Percentiles rank a stretch among this genome's conserved stretches.
Conservation (phyloP, 768 basidiomycete species). For the Suillus alpinus region DNA sequence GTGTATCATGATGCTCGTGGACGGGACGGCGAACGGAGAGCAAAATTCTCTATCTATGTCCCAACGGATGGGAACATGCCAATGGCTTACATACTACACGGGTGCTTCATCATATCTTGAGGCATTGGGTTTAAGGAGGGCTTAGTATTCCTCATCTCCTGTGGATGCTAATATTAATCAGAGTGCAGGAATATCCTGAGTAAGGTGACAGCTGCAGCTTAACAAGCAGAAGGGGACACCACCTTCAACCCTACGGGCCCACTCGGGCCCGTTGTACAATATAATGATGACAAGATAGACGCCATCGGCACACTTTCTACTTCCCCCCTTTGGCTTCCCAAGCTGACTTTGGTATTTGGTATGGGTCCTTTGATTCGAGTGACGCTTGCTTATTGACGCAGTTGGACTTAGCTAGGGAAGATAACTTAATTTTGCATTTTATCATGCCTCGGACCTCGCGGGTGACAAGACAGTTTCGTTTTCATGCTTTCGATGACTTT, state of each 20-base stretch:
- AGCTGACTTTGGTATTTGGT: not conserved
- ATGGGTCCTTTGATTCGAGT: not conserved
- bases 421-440: not conserved
- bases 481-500: not conserved
- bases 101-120: not conserved
- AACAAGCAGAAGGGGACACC: no score
- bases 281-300: constrained; percentile 7
- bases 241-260: not conserved
- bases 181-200: not conserved
- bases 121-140: not conserved
- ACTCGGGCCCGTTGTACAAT: constrained; percentile 24
- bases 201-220: not conserved
- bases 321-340: not conserved
- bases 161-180: not conserved
- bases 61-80: not conserved
- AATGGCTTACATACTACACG: not conserved
- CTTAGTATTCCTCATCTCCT: not conserved
- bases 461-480: not conserved
- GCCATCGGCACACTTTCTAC: not conserved
- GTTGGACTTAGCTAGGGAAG: not conserved
- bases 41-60: not conserved
- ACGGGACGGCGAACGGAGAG: not conserved
- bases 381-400: not conserved
- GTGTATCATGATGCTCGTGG: not conserved
- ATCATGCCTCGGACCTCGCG: not conserved